Percentiles rank a stretch among this genome's conserved stretches.
Evolutionary conservation across 805 yeast genomes (phyloP).

Genomic region (Yamadazyma phyllophila): DNA sequence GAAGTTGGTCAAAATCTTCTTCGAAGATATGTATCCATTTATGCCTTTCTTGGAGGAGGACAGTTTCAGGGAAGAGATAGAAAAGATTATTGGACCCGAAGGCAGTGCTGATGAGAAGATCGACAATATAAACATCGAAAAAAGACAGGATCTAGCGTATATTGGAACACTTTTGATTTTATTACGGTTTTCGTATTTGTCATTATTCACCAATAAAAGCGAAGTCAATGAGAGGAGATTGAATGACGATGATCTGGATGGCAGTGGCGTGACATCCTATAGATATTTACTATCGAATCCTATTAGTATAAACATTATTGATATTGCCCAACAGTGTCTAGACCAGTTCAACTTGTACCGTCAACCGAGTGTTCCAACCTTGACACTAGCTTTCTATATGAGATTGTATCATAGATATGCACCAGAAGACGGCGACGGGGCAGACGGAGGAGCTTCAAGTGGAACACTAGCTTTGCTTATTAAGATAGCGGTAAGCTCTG

Average conservation of each 20-base stretch:
- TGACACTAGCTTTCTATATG: constrained; percentile 30
- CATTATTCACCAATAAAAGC: constrained; percentile 33
- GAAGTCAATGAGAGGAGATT: constrained; percentile 28
- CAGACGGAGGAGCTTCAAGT: constrained; percentile 38
- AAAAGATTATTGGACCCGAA: constrained; percentile 33
- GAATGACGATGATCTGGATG: constrained; percentile 20
- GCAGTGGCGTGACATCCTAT: constrained; percentile 22
- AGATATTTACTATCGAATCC: constrained; percentile 46
- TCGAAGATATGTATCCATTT: constrained; percentile 44
- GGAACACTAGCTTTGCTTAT: constrained; percentile 26
- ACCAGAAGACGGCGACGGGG: constrained; percentile 43
- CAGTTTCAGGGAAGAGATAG: constrained; percentile 28
- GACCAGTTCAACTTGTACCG: constrained; percentile 52
- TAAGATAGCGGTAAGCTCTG: constrained; percentile 40
- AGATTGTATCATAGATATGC: constrained; percentile 34
- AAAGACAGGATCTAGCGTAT: constrained; percentile 38
- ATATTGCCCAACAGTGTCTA: constrained; percentile 53
- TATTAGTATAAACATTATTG: constrained; percentile 42
- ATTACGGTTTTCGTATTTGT: constrained; percentile 40
- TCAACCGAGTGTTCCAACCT: constrained; percentile 26
- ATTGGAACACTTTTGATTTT: constrained; percentile 41
- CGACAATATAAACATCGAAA: constrained; percentile 27
- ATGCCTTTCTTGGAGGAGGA: constrained; percentile 46
- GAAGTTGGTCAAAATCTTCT: constrained; percentile 42
- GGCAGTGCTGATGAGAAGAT: constrained; percentile 24